phyloP scores from a whole-genome alignment of 1,139 yeast species.

The Yamadazyma sp. region DNA sequence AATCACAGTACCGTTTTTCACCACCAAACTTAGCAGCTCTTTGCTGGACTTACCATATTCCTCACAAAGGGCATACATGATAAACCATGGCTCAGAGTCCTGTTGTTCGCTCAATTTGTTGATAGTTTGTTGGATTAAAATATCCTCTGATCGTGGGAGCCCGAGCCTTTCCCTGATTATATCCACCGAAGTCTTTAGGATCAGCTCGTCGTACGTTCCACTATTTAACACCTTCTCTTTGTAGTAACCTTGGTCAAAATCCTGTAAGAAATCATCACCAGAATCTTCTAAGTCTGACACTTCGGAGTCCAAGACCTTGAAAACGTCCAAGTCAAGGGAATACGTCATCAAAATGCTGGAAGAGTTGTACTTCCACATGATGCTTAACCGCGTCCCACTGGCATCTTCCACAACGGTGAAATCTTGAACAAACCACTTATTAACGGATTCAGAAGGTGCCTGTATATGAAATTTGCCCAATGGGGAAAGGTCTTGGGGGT shows the following conservation, averaged over 20 bases:
- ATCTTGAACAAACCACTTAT: conserved; percentile 54
- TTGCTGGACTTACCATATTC: conserved; percentile 61
- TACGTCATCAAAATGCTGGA: conserved; percentile 43
- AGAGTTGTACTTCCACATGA: conserved; percentile 67
- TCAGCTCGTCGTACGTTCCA: conserved; percentile 43
- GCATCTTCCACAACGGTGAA: conserved; percentile 26
- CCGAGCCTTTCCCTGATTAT: conserved; percentile 30
- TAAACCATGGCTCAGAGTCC: conserved; percentile 44
- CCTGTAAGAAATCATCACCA: conserved; percentile 24
- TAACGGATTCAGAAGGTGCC: conserved; percentile 22
- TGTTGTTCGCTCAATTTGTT: conserved; percentile 8
- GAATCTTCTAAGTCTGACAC: conserved; percentile 10
- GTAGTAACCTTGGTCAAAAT: conserved; percentile 37
- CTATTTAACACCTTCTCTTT: conserved; percentile 46
- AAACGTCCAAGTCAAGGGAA: conserved; percentile 18
- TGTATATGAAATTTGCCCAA: conserved; percentile 24
- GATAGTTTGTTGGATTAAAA: conserved; percentile 24
- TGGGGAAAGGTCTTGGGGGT: conserved; percentile 18
- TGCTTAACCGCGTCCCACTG: conserved; percentile 23
- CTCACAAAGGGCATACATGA: conserved; percentile 62
- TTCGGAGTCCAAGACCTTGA: conserved; percentile 15
- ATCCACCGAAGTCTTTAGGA: conserved; percentile 42
- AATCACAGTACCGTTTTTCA: conserved; percentile 12
- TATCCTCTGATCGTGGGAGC: conserved; percentile 9
- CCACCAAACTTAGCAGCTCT: conserved; percentile 42